phyloP scores from a whole-genome alignment of 768 basidiomycete genomes.

The Tulasnella sp. region DNA sequence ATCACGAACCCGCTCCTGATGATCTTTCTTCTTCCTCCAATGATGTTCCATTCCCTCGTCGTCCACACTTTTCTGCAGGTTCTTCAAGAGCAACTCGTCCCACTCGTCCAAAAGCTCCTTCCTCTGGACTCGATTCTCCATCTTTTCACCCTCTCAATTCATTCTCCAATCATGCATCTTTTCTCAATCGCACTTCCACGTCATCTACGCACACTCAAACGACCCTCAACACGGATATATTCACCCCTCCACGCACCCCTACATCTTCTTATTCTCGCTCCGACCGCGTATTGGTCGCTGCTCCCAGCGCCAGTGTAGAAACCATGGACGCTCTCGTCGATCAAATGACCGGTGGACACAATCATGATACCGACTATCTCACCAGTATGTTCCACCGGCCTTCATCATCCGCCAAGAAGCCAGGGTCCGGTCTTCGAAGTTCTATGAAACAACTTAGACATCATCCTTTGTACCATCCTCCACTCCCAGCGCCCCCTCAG shows the following conservation, averaged over 20 bases:
- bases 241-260: slow-evolving; percentile 9
- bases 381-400: slow-evolving; percentile 7
- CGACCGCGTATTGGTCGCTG: slow-evolving; percentile 47
- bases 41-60: too few relatives aligned
- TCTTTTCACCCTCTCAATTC: not conserved
- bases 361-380: slow-evolving; percentile 9
- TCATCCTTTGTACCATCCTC: slow-evolving; percentile 71
- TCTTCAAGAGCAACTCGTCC: not conserved
- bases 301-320: slow-evolving; percentile 57
- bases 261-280: slow-evolving; percentile 7
- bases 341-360: slow-evolving; percentile 57
- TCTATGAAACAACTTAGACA: slow-evolving; percentile 38
- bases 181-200: slow-evolving; percentile 9
- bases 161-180: slow-evolving; percentile 3
- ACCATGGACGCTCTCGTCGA: slow-evolving; percentile 82
- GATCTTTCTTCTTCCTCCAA: too few relatives aligned
- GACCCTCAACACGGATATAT: not conserved
- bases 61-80: not conserved
- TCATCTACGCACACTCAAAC: slow-evolving; percentile 16
- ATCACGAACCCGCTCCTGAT: too few relatives aligned
- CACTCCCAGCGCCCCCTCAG: slow-evolving; percentile 61
- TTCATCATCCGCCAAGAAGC: slow-evolving; percentile 25
- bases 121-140: not conserved
- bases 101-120: not conserved
- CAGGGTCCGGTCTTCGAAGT: slow-evolving; percentile 26